Evolutionary conservation across 148 eudicot species (phyloP).

Genomic region (Chenopodium formosanum): DNA sequence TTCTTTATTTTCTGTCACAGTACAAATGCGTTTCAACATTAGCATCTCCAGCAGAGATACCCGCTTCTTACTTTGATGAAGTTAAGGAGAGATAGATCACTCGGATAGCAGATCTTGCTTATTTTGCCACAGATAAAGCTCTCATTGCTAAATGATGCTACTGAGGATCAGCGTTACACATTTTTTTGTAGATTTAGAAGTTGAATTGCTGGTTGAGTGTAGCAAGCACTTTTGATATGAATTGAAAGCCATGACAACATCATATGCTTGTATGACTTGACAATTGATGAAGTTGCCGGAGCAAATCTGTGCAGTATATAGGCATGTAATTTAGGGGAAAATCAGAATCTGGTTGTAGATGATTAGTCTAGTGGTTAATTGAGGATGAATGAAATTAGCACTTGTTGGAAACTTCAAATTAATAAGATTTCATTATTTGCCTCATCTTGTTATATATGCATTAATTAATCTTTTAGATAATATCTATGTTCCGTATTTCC

Average conservation of each 20-base stretch:
- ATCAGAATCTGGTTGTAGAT: not conserved
- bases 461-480: not conserved
- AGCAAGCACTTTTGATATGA: not conserved
- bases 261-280: not conserved
- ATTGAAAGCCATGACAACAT: not conserved
- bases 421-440: not conserved
- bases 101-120: not conserved
- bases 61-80: slow-evolving; percentile 51
- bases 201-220: not conserved
- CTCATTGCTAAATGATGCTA: not conserved
- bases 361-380: not conserved
- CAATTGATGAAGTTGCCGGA: not conserved
- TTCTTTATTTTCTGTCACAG: slow-evolving; percentile 34
- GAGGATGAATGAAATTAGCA: not conserved
- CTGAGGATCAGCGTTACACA: not conserved
- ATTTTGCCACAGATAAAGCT: slow-evolving; percentile 5
- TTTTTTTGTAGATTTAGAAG: not conserved
- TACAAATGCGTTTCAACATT: slow-evolving; percentile 70
- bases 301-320: not conserved
- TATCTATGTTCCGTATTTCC: not conserved
- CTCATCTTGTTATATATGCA: not conserved
- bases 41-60: slow-evolving; percentile 52
- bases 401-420: not conserved
- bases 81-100: slow-evolving; percentile 30
- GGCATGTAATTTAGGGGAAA: slow-evolving; percentile 8